A percentile compares a stretch with the other conserved stretches of the same genome.
Conservation (phyloP, 768 basidiomycete species). For the Thelephora ganbajun region DNA sequence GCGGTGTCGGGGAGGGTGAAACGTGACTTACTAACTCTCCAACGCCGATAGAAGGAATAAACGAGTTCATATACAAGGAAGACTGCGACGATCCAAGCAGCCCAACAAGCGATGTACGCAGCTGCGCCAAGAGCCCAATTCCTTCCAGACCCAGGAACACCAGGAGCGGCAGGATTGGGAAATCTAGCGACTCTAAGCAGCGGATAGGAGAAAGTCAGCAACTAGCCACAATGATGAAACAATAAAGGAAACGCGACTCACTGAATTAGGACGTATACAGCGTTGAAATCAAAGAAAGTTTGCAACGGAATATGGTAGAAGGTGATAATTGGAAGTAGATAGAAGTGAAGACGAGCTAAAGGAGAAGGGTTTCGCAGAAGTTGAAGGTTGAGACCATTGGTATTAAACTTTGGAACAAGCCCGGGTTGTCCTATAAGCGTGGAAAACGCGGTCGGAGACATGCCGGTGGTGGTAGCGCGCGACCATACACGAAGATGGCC, state of each 20-base stretch:
- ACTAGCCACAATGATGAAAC: slow-evolving; percentile 3
- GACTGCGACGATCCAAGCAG: slow-evolving; percentile 57
- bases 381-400: slow-evolving; percentile 53
- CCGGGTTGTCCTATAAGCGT: slow-evolving; percentile 16
- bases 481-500: slow-evolving; percentile 41
- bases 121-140: slow-evolving; percentile 76
- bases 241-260: slow-evolving; percentile 27
- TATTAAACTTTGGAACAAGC: slow-evolving; percentile 44
- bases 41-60: slow-evolving; percentile 61
- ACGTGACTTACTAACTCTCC: slow-evolving; percentile 60
- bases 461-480: slow-evolving; percentile 32
- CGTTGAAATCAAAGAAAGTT: slow-evolving; percentile 83
- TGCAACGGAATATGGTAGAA: slow-evolving; percentile 66
- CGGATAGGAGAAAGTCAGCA: slow-evolving; percentile 1
- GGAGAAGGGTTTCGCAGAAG: slow-evolving; percentile 47
- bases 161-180: slow-evolving; percentile 55
- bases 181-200: slow-evolving; percentile 50
- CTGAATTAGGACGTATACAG: slow-evolving; percentile 73
- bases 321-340: slow-evolving; percentile 52
- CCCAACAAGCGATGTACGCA: slow-evolving; percentile 76
- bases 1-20: slow-evolving; percentile 4
- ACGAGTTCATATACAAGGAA: slow-evolving; percentile 66
- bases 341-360: slow-evolving; percentile 46
- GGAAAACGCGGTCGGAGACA: slow-evolving; percentile 31
- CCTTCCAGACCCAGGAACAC: slow-evolving; percentile 55